Conservation (phyloP, 495 filamentous ascomycete species). For the Penicillium goetzii region DNA sequence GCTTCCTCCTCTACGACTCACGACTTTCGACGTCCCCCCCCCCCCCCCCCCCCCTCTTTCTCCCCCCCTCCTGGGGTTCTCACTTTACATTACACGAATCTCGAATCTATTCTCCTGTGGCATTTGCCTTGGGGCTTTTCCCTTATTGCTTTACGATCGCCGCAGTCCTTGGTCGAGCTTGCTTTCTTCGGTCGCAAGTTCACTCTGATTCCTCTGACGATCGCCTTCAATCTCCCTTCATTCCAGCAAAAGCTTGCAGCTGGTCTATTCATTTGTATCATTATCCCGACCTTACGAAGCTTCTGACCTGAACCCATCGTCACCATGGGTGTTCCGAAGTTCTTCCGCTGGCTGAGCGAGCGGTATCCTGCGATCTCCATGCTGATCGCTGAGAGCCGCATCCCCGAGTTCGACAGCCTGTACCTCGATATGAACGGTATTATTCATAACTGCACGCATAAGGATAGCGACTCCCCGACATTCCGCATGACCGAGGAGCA, state of each 20-base stretch:
- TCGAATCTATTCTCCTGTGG: background rate
- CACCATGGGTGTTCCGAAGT: conserved; percentile 92
- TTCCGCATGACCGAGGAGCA: conserved; percentile 96
- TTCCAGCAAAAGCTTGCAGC: background rate
- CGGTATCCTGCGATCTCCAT: conserved; percentile 98
- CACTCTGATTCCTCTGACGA: conserved; percentile 3
- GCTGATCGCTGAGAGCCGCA: conserved; percentile 97
- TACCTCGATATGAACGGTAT: conserved; percentile 99
- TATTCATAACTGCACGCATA: conserved; percentile 99
- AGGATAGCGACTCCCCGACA: conserved; percentile 84
- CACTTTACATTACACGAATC: background rate
- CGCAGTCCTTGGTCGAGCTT: conserved; percentile 1
- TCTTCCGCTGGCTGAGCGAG: conserved; percentile 95
- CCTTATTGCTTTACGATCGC: conserved; percentile 5
- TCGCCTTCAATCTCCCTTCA: background rate
- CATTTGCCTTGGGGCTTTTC: background rate
- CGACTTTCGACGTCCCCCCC: conserved; percentile 7
- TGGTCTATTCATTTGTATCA: conserved; percentile 4
- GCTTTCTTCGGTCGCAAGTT: conserved; percentile 11
- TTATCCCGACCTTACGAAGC: background rate
- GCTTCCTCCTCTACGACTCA: conserved; percentile 11
- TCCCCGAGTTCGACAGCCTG: conserved; percentile 97
- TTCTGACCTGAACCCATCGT: conserved; percentile 9
- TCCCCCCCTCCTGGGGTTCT: conserved; percentile 3
- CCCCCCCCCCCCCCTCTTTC: background rate